phyloP scores from a whole-genome alignment of 169 alveolate species.

The Eimeria maxima region DNA sequence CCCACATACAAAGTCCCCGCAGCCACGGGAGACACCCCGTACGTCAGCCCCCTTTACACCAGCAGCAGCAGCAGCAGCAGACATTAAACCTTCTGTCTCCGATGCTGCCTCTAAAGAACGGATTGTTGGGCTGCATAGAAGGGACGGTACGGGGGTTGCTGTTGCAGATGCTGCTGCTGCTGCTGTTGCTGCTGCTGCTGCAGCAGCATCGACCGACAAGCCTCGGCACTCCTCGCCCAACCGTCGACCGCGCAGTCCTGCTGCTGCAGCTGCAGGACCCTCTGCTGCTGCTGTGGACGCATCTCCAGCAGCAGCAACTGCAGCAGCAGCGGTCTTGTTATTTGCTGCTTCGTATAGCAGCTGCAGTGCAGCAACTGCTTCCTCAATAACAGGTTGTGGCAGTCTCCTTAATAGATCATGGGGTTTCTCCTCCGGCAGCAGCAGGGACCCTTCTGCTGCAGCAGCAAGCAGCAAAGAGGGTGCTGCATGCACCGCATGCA shows the following conservation, averaged over 20 bases:
- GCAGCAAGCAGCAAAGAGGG: slow-evolving; percentile 55
- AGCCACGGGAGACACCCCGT: background rate
- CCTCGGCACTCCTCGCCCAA: slow-evolving; percentile 24
- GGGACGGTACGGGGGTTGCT: slow-evolving; percentile 48
- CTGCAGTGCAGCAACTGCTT: slow-evolving; percentile 72
- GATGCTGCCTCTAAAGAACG: slow-evolving; percentile 1
- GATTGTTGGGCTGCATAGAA: slow-evolving; percentile 49
- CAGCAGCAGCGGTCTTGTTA: slow-evolving; percentile 4
- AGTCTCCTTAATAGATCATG: background rate
- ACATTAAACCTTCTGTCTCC: slow-evolving; percentile 9
- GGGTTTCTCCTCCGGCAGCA: slow-evolving; percentile 41
- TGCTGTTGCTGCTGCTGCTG: slow-evolving; percentile 52
- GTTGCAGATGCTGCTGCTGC: slow-evolving; percentile 58
- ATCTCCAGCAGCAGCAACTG: slow-evolving; percentile 29
- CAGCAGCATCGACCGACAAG: background rate
- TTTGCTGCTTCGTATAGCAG: slow-evolving; percentile 45
- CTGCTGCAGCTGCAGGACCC: slow-evolving; percentile 60
- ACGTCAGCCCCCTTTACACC: background rate
- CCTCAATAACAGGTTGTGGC: slow-evolving; percentile 18
- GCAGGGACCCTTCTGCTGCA: slow-evolving; percentile 43
- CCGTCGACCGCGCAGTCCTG: slow-evolving; percentile 47
- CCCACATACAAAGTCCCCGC: background rate
- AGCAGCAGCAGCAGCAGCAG: background rate
- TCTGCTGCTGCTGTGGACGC: background rate
- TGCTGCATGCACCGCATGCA: slow-evolving; percentile 63